These are phyloP conservation scores for Plantago rigida DNA, from an alignment of 305 asterid species.

Conservation along the genomic window DNA sequence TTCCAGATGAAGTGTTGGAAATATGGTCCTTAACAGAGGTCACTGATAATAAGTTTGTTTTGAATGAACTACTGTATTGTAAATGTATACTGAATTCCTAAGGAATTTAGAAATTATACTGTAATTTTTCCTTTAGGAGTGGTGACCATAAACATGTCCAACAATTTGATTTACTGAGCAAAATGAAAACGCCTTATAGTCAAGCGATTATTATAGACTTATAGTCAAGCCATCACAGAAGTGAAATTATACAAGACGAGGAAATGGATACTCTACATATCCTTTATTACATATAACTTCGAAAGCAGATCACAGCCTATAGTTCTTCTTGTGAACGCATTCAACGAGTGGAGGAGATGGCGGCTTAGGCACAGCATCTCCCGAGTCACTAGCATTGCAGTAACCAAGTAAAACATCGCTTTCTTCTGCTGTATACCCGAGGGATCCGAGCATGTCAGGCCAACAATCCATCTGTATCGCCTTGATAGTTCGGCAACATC, in stretches of 20 bases:
- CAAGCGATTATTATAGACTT: too few relatives aligned
- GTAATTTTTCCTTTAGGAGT: too few relatives aligned
- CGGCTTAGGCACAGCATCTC: not conserved
- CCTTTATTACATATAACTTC: not conserved
- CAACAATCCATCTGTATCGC: constrained; percentile 30
- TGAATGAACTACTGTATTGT: not conserved
- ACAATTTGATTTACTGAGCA: too few relatives aligned
- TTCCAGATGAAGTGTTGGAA: constrained; percentile 39
- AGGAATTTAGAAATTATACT: too few relatives aligned
- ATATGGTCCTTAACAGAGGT: not conserved
- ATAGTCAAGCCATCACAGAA: too few relatives aligned
- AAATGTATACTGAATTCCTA: not conserved
- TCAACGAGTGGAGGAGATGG: constrained; percentile 12
- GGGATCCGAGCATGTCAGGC: constrained; percentile 38
- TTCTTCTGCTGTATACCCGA: constrained; percentile 38
- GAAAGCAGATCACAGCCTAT: not conserved
- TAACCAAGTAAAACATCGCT: constrained; percentile 30
- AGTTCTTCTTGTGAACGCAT: not conserved
- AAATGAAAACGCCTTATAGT: not conserved
- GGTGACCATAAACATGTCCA: too few relatives aligned
- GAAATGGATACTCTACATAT: too few relatives aligned
- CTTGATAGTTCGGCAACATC: constrained; percentile 33
- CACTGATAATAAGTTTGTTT: not conserved
- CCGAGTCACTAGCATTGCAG: constrained; percentile 20
- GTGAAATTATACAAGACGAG: too few relatives aligned